A percentile compares a stretch with the other conserved stretches of the same genome.
phyloP scores from a whole-genome alignment of 345 rosid genomes.

The Gossypium bickii region DNA sequence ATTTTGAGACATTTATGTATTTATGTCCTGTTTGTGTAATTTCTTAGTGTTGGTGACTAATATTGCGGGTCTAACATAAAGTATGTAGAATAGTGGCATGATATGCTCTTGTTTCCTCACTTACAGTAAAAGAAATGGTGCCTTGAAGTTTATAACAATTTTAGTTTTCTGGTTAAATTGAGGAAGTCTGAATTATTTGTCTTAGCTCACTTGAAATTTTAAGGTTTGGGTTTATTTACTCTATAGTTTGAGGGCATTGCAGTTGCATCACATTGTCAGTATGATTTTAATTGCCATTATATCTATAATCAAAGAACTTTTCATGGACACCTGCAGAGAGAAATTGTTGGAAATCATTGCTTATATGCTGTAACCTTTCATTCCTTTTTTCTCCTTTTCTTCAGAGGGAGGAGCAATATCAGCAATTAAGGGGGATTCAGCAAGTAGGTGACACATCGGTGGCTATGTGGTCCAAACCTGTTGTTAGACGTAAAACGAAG shows the following conservation, averaged over 20 bases:
- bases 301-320: background rate
- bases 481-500: conserved; percentile 84
- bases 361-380: background rate
- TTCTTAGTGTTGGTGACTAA: background rate
- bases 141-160: background rate
- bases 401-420: conserved; percentile 48
- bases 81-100: background rate
- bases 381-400: conserved; percentile 4
- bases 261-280: background rate
- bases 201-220: background rate
- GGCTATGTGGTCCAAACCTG: conserved; percentile 82
- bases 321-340: background rate
- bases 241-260: background rate
- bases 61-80: background rate
- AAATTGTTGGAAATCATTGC: background rate
- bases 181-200: background rate
- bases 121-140: background rate
- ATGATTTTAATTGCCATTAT: background rate
- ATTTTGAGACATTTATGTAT: background rate
- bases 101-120: background rate
- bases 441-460: conserved; percentile 57
- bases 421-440: conserved; percentile 45
- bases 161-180: background rate
- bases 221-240: background rate
- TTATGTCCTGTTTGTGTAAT: background rate